Evolutionary conservation across 305 asterid genomes (phyloP).

Genomic region (Solanum hybrid): DNA sequence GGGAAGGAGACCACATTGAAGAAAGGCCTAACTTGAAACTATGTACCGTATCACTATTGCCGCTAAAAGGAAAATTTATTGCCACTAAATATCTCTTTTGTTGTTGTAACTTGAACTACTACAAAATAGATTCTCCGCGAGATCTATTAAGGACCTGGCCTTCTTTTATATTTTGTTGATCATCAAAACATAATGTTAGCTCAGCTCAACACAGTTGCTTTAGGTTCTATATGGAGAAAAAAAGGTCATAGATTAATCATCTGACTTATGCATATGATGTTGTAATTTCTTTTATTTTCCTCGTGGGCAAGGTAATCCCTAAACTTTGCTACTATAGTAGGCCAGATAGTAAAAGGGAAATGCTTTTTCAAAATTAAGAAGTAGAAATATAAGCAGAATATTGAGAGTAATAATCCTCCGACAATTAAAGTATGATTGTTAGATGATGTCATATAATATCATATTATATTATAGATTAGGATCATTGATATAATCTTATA

Average conservation of each 20-base stretch:
- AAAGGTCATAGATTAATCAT: neutral
- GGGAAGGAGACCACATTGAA: neutral
- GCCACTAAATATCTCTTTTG: neutral
- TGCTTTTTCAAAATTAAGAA: no score
- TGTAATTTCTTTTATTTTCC: neutral
- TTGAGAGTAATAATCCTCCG: neutral
- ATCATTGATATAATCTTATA: neutral
- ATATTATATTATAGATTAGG: neutral
- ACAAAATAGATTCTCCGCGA: neutral
- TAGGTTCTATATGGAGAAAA: neutral
- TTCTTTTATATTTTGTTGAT: neutral
- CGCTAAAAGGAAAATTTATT: neutral
- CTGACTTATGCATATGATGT: neutral
- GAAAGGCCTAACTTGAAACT: neutral
- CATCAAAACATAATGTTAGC: neutral
- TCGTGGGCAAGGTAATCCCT: neutral
- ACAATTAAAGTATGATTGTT: no score
- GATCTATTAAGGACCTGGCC: neutral
- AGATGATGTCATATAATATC: no score
- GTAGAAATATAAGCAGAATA: neutral
- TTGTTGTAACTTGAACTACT: neutral
- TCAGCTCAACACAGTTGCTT: neutral
- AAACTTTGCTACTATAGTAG: neutral
- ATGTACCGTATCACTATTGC: neutral
- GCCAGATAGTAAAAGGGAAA: neutral